Conservation (phyloP, 1,139 yeast species). For the Saccharomyces hybrid region DNA sequence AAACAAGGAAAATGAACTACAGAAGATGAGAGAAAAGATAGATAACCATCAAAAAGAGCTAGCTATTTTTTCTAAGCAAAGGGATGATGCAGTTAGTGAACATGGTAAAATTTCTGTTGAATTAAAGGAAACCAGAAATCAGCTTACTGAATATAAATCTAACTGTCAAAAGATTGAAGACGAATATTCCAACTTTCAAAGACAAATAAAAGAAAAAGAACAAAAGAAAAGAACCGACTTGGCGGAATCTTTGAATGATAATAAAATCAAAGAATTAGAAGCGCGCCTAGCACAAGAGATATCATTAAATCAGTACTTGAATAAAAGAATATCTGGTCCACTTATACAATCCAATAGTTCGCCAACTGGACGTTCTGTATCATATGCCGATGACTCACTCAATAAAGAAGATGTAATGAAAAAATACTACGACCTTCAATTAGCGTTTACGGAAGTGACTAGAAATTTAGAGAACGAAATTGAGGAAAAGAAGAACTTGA, state of each 20-base stretch:
- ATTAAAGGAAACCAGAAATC: slow-evolving; percentile 19
- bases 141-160: slow-evolving; percentile 23
- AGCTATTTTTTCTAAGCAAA: slow-evolving; percentile 22
- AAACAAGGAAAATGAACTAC: slow-evolving; percentile 34
- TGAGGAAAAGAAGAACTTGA: slow-evolving; percentile 46
- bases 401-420: slow-evolving; percentile 32
- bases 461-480: slow-evolving; percentile 46
- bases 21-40: slow-evolving; percentile 29
- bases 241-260: slow-evolving; percentile 2
- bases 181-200: slow-evolving; percentile 25
- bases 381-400: not conserved
- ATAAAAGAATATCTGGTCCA: slow-evolving; percentile 14
- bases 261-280: slow-evolving; percentile 24
- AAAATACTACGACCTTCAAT: slow-evolving; percentile 45
- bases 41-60: slow-evolving; percentile 25
- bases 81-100: slow-evolving; percentile 21
- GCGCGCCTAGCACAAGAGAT: slow-evolving; percentile 25
- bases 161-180: slow-evolving; percentile 20
- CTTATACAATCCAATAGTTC: slow-evolving; percentile 6
- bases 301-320: slow-evolving; percentile 24
- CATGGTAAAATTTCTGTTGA: slow-evolving; percentile 16
- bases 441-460: slow-evolving; percentile 46
- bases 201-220: slow-evolving; percentile 22
- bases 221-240: slow-evolving; percentile 12
- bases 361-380: slow-evolving; percentile 1